Conservation (phyloP, 208 protist genomes). For the Dictyostelium gargantuum region DNA sequence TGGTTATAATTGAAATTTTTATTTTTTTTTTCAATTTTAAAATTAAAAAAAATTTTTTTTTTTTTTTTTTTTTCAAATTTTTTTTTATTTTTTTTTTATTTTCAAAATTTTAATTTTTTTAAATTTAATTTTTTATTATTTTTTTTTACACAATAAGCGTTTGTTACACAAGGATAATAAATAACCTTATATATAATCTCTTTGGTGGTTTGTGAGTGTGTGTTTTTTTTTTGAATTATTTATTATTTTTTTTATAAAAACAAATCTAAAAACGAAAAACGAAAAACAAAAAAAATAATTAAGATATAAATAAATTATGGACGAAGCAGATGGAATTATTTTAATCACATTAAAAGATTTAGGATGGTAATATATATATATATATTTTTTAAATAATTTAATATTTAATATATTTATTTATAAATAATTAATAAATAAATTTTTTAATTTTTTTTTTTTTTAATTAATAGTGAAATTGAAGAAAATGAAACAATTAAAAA, state of each 20-base stretch:
- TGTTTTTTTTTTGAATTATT: neutral
- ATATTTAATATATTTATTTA: neutral
- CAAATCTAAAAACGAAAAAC: neutral
- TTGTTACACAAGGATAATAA: no score
- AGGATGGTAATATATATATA: slow-evolving; percentile 64
- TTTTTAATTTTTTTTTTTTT: neutral
- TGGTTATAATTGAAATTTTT: no score
- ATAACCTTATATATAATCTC: no score
- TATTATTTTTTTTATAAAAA: neutral
- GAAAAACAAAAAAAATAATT: no score
- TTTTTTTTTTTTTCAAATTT: no score
- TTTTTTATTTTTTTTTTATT: no score
- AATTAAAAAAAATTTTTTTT: no score
- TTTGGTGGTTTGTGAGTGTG: neutral
- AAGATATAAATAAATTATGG: neutral
- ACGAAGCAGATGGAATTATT: slow-evolving; percentile 59
- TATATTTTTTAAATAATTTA: no score
- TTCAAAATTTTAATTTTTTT: no score
- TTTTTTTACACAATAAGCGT: no score
- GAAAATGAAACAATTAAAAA: slow-evolving; percentile 51
- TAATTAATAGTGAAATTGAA: slow-evolving; percentile 22
- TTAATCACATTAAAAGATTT: slow-evolving; percentile 56
- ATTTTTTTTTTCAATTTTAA: no score
- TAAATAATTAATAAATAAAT: neutral
- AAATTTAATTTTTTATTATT: no score